Evolutionary conservation across 139 green algal genomes (phyloP).

Genomic region (Zygnema circumcarinatum): DNA sequence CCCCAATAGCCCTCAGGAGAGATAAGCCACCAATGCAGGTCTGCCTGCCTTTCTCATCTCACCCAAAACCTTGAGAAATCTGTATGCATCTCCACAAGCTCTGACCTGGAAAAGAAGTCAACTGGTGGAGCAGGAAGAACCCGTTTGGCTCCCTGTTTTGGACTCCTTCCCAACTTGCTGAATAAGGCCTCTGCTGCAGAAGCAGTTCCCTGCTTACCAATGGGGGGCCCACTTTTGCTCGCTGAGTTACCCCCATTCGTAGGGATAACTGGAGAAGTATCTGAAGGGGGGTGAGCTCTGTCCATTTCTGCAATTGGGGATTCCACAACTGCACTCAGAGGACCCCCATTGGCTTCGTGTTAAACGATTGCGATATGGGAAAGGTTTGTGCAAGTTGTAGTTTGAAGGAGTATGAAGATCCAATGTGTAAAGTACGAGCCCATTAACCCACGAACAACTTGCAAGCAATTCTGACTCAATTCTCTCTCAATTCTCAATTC

Average conservation of each 20-base stretch:
- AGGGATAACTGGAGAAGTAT: background rate
- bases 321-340: too few species aligned
- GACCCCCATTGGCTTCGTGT: too few species aligned
- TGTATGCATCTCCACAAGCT: background rate
- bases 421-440: background rate
- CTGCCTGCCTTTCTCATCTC: background rate
- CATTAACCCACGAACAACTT: background rate
- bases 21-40: background rate
- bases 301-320: too few species aligned
- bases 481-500: background rate
- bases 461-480: background rate
- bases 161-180: background rate
- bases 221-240: background rate
- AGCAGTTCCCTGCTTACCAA: background rate
- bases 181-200: background rate
- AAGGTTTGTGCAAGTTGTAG: too few species aligned
- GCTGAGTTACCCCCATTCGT: background rate
- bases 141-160: background rate
- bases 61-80: background rate
- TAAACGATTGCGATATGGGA: background rate
- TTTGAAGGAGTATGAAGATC: background rate
- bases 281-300: background rate
- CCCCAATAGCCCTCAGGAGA: background rate
- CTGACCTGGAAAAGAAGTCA: background rate
- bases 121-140: background rate